phyloP scores from a whole-genome alignment of 2,329 filamentous ascomycete genomes.

The Teratosphaeria gauchensis region DNA sequence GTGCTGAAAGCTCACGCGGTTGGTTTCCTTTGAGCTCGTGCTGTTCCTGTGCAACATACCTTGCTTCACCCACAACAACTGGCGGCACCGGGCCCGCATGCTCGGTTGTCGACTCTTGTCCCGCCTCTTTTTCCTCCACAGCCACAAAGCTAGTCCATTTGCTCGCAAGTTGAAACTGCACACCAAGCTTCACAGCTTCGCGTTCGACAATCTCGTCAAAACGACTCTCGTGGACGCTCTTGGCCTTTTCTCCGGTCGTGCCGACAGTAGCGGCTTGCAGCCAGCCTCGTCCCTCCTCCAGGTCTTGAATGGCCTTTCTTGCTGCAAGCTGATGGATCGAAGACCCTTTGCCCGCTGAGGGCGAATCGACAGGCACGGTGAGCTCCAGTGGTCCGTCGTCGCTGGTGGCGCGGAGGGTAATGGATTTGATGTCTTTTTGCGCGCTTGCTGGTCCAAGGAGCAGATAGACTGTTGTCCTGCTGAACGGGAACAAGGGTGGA shows the following conservation, averaged over 20 bases:
- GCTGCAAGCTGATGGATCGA: constrained; percentile 49
- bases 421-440: no score
- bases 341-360: constrained; percentile 50
- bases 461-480: constrained; percentile 55
- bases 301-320: constrained; percentile 56
- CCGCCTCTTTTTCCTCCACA: no score
- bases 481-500: constrained; percentile 58
- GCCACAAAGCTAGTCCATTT: no score
- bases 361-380: constrained; percentile 41
- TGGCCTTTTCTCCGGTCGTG: constrained; percentile 25
- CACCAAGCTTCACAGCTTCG: constrained; percentile 57
- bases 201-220: constrained; percentile 53
- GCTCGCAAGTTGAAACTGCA: constrained; percentile 20
- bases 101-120: no score
- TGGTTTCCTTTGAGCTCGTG: no score
- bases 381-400: constrained; percentile 52
- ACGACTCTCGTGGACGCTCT: constrained; percentile 38
- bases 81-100: no score
- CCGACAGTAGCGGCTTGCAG: constrained; percentile 38
- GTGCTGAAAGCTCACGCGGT: no score
- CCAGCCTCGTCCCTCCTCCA: constrained; percentile 64
- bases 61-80: no score
- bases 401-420: constrained; percentile 48
- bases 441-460: constrained; percentile 43
- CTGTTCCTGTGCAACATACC: no score